Evolutionary conservation across 108 stramenopile genomes (phyloP), one percentile per base, ranked within the genome.

Genomic region (Heterococcus sp.): DNA sequence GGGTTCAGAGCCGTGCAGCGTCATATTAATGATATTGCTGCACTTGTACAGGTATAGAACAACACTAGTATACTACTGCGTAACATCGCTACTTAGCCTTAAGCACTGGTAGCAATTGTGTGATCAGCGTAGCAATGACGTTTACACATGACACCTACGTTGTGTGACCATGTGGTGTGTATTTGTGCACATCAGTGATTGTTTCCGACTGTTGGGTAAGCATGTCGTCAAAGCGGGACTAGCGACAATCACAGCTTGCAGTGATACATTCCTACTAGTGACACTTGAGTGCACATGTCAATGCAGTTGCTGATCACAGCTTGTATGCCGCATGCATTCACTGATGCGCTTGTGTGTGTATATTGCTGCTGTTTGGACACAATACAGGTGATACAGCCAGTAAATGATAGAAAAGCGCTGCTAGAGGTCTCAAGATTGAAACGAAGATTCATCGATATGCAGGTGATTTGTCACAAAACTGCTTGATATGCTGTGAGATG

Each of bases 1-100:
- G 79, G 79, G 30, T 81, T 81, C 79, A 69, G 65, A 31, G 79
- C 79, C 2, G 65, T 81, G 65, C 79, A 81, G 38, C 32, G 69
- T 32, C 68, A 81, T 27, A 72, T 81, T 35, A 28, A 70, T 32
- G 79, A 81, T 28, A 81, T 81, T 21, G 79, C 72, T 32, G 58
- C 79, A 2, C 34, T 81, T n/a, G 46, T 58, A 21, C 46, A 58
- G 46, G 46, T 58, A 58, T 8, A 58, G 46, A 14, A 58, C 21
- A 58, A 58, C 21, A 21, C 46, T 58, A 8, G 14, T 14, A 21
- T 58, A 58, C 21, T 21, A 21, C 14, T 58, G 46, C 46, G 14
- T 58, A 21, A 58, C 46, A 58, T 58, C 46, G n/a, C n/a, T n/a
- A 58, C 46, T 58, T 58, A 8, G 21, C 8, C 46, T 58, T 58